A percentile compares a stretch with the other conserved stretches of the same genome.
phyloP scores from a whole-genome alignment of 2,329 filamentous ascomycete genomes.

The Dryadomyces quercivorus region DNA sequence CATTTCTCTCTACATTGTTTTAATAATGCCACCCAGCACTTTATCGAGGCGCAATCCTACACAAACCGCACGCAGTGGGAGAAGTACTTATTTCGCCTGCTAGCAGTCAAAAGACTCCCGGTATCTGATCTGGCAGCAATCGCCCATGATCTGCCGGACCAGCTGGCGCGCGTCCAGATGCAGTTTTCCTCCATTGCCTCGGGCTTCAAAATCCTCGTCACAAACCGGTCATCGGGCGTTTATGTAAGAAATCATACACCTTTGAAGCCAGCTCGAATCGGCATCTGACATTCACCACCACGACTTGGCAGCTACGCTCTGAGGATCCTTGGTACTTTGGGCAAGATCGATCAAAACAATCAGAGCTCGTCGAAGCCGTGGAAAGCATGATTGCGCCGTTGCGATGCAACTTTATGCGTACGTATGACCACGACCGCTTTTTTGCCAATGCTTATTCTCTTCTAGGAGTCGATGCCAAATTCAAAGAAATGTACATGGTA shows the following conservation, averaged over 20 bases:
- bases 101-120: neutral
- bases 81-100: conserved; percentile 2
- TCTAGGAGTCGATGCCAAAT: neutral
- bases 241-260: neutral
- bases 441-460: neutral
- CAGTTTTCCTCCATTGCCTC: neutral
- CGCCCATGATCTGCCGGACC: neutral
- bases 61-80: neutral
- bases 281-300: neutral
- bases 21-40: neutral
- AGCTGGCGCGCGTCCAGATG: neutral
- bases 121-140: neutral
- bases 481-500: neutral
- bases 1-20: neutral
- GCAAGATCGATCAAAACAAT: neutral
- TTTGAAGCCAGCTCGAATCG: neutral
- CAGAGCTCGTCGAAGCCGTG: neutral
- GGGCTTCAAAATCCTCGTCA: neutral
- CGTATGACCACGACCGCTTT: neutral
- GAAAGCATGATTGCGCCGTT: neutral
- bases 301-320: neutral
- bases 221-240: neutral
- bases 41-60: conserved; percentile 1
- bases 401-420: neutral
- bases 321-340: conserved; percentile 3